Base-by-base conservation (phyloP, 768 basidiomycete species). In the Baorangia bicolor region DNA sequence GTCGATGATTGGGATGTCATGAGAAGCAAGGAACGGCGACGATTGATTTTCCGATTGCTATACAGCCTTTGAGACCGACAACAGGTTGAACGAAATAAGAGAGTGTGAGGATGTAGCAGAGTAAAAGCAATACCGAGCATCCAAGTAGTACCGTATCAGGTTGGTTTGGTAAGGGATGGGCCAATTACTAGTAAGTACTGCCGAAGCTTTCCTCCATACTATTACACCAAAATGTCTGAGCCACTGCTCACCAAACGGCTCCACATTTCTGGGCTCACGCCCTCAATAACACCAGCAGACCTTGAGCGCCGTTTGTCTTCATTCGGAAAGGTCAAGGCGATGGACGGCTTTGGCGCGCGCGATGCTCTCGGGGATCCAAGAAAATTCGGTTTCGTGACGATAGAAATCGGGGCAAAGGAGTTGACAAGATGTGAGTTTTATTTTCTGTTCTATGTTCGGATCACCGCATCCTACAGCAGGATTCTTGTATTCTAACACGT, bases 231-330 rank as follows among this genome's bases (percentile, higher is more conserved):
- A 18, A 68, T 67, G 62, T 33, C 63, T 16, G 65, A 67, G 8
- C 25, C 39, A 23, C 39, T 64, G 30, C 64, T 76, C 61, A 74
- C 81, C 2, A 90, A 87, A 73, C 76, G 88, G 37, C 75, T 91
- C 11, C 87, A 89, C 49, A 77, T 92, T 51, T 89, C 89, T 28
- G 90, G 90, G 3, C 77, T 92, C 4, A 90, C 88, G 0, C 83
- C 87, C 0, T 72, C 83, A 5, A 81, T 92, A 30, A 77, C 82
- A 0, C 66, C 71, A 4, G 70, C 74, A 20, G 88, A 88, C 67
- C 75, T 89, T n/a, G 75, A 75, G 8, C 70, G 74, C 33, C 81
- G 84, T 35, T 75, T 91, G 3, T 79, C 80, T 0, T 73, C 78
- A 2, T 93, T 92, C 66, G 91, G 90, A 12, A 82, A 75, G 0